Percentiles rank a stretch among this genome's conserved stretches.
Evolutionary conservation across 331 rosid species (phyloP).

Genomic region (Quercus lobata): DNA sequence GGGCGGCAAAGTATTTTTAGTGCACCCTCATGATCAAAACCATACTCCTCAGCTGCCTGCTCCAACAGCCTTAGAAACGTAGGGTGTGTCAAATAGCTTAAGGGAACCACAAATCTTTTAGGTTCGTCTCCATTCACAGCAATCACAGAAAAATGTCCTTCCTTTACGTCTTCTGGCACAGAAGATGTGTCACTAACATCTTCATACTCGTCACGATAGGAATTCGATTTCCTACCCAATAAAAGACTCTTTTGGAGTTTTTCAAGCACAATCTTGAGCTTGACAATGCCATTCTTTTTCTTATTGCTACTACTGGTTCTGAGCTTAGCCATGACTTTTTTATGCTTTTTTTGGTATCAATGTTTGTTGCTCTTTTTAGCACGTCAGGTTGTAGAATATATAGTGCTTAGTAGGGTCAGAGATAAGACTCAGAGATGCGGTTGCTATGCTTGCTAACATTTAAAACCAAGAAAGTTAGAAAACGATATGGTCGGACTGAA

Average conservation of each 20-base stretch:
- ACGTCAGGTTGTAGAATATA: neutral
- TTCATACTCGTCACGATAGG: neutral
- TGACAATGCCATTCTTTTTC: constrained; percentile 46
- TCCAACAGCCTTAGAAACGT: constrained; percentile 55
- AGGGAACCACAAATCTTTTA: constrained; percentile 66
- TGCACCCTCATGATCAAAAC: constrained; percentile 74
- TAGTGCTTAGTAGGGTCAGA: neutral
- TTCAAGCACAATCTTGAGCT: constrained; percentile 51
- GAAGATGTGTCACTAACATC: constrained; percentile 13
- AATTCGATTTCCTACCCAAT: constrained; percentile 31
- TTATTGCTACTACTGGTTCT: constrained; percentile 15
- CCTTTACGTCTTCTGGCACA: constrained; percentile 72
- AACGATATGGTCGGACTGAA: constrained; percentile 10
- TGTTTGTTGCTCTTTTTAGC: neutral
- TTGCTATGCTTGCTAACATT: neutral
- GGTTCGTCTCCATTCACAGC: constrained; percentile 47
- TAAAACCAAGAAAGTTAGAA: neutral
- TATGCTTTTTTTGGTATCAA: neutral
- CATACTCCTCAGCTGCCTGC: constrained; percentile 74
- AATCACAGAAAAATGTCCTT: constrained; percentile 83
- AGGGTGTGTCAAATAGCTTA: constrained; percentile 57
- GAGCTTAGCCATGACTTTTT: constrained; percentile 44
- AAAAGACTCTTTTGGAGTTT: constrained; percentile 61
- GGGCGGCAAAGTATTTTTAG: constrained; percentile 64
- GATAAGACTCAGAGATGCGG: constrained; percentile 27